Evolutionary conservation across 306 rosid species (phyloP).

Genomic region (Cucurbita ficifolia): DNA sequence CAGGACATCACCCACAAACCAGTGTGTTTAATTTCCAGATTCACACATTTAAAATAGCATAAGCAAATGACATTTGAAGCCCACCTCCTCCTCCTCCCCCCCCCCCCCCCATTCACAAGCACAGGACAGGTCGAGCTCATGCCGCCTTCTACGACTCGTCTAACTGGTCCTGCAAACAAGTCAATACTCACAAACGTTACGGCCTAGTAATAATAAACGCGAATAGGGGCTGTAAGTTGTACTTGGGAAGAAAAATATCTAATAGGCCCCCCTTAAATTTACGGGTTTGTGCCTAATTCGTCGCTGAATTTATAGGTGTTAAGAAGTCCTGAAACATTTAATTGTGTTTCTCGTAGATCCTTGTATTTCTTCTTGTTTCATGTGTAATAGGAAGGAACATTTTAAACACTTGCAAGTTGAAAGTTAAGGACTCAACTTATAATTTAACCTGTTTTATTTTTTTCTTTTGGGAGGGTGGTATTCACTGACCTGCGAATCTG

Average conservation of each 20-base stretch:
- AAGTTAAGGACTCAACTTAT: not conserved
- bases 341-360: not conserved
- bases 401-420: too few relatives aligned
- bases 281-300: not conserved
- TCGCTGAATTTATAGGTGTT: not conserved
- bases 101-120: conserved; percentile 24
- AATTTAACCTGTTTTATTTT: not conserved
- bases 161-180: conserved; percentile 55
- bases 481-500: conserved; percentile 48
- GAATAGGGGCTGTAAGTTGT: not conserved
- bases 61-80: conserved; percentile 46
- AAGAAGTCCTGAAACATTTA: not conserved
- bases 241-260: not conserved
- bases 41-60: conserved; percentile 26
- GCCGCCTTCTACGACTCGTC: conserved; percentile 57
- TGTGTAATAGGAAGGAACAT: too few relatives aligned
- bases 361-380: not conserved
- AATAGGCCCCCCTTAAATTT: not conserved
- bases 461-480: not conserved
- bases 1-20: not conserved
- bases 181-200: not conserved
- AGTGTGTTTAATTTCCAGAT: conserved; percentile 17
- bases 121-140: conserved; percentile 17
- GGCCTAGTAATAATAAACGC: not conserved
- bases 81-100: conserved; percentile 33